These are phyloP conservation scores for Candida parachauliodes DNA, from an alignment of 805 yeast species.

Conservation along the genomic window DNA sequence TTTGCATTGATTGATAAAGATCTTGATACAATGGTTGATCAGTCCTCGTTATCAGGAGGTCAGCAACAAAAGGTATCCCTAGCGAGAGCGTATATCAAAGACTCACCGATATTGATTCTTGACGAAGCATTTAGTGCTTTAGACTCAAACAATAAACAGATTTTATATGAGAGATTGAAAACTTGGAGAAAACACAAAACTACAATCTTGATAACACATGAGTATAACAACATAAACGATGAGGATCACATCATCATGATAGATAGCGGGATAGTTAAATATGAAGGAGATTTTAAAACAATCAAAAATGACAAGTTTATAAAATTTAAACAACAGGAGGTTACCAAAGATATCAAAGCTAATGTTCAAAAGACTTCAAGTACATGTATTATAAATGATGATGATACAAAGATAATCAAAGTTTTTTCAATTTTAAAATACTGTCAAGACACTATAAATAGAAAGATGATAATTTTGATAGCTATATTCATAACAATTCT, in stretches of 20 bases:
- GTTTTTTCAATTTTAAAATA: conserved; percentile 22
- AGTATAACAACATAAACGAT: conserved; percentile 50
- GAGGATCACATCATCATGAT: conserved; percentile 60
- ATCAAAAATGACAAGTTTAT: conserved; percentile 11
- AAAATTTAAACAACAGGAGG: conserved; percentile 11
- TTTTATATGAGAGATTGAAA: conserved; percentile 49
- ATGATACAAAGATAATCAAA: conserved; percentile 15
- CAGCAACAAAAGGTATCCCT: conserved; percentile 80
- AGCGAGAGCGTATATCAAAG: conserved; percentile 75
- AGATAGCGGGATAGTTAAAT: conserved; percentile 51
- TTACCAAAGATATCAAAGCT: neutral
- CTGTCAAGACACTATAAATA: conserved; percentile 18
- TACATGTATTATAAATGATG: too few relatives aligned
- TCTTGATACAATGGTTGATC: conserved; percentile 48
- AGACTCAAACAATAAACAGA: conserved; percentile 49
- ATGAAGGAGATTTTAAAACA: conserved; percentile 14
- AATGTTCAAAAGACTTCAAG: conserved; percentile 7
- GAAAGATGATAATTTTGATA: conserved; percentile 24
- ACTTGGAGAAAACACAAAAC: conserved; percentile 65
- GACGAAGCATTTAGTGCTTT: conserved; percentile 89
- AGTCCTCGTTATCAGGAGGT: conserved; percentile 73
- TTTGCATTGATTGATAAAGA: conserved; percentile 55
- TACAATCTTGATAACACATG: conserved; percentile 82
- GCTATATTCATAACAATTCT: conserved; percentile 55
- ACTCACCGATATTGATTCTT: conserved; percentile 71